These are phyloP conservation scores for Botrytis hyacinthi DNA, from an alignment of 2,329 filamentous ascomycete species.

Conservation along the genomic window DNA sequence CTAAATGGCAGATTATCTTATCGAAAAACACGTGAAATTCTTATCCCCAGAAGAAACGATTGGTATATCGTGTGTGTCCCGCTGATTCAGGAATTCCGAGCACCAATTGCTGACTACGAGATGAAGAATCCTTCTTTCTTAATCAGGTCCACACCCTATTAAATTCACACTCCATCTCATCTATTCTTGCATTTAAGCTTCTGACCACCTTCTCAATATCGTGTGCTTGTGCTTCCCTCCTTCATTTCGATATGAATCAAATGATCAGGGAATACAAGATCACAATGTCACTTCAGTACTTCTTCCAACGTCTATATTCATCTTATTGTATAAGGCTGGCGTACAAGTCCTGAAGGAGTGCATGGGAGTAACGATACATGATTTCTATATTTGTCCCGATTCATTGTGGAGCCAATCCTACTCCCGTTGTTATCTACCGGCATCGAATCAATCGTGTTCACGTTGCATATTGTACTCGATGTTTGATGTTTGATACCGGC, in stretches of 20 bases:
- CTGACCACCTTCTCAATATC: not conserved
- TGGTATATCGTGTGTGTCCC: not conserved
- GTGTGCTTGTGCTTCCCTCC: not conserved
- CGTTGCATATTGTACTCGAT: not conserved
- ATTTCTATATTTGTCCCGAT: not conserved
- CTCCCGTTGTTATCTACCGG: not conserved
- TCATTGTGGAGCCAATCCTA: not conserved
- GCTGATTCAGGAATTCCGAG: not conserved
- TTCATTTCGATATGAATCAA: not conserved
- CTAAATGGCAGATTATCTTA: not conserved
- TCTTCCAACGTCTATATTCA: not conserved
- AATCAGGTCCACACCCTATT: not conserved
- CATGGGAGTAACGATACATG: not conserved
- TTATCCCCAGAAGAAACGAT: not conserved
- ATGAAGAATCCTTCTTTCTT: not conserved
- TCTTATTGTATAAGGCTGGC: not conserved
- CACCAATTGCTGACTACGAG: slow-evolving; percentile 1
- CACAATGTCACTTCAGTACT: not conserved
- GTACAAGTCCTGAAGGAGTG: not conserved
- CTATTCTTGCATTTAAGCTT: slow-evolving; percentile 6
- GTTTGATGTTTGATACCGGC: not conserved
- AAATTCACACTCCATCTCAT: not conserved
- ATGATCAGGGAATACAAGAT: not conserved
- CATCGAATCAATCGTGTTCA: not conserved
- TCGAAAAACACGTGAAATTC: not conserved